Conservation (phyloP, 192 early-diverging fungal species). For the Umbelopsis sp. region DNA sequence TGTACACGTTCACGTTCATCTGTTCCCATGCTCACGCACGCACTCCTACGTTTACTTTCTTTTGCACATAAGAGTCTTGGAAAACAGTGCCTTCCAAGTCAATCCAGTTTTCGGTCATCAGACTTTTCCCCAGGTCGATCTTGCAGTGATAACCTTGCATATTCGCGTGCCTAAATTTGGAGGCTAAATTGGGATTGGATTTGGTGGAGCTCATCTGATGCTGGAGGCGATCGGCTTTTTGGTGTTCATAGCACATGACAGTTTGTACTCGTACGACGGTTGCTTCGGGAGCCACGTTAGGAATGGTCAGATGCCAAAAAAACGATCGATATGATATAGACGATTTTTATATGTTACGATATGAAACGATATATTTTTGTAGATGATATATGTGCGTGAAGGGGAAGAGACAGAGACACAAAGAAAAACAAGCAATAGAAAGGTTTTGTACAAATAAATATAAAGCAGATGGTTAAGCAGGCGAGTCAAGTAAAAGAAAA, state of each 20-base stretch:
- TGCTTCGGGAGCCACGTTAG: background rate
- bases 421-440: background rate
- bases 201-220: background rate
- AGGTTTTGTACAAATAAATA: background rate
- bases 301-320: background rate
- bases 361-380: background rate
- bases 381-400: background rate
- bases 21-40: no score
- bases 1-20: no score
- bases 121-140: no score
- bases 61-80: no score
- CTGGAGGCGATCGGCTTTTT: background rate
- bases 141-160: no score
- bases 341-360: background rate
- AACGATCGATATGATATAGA: background rate
- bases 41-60: no score
- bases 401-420: background rate
- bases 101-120: no score
- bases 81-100: no score
- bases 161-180: no score
- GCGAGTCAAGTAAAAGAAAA: no score
- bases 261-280: background rate
- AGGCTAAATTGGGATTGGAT: no score
- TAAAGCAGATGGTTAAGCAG: background rate
- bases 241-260: slow-evolving; percentile 1